Conservation (phyloP, 352 stramenopile species). For the Phytophthora kernoviae region DNA sequence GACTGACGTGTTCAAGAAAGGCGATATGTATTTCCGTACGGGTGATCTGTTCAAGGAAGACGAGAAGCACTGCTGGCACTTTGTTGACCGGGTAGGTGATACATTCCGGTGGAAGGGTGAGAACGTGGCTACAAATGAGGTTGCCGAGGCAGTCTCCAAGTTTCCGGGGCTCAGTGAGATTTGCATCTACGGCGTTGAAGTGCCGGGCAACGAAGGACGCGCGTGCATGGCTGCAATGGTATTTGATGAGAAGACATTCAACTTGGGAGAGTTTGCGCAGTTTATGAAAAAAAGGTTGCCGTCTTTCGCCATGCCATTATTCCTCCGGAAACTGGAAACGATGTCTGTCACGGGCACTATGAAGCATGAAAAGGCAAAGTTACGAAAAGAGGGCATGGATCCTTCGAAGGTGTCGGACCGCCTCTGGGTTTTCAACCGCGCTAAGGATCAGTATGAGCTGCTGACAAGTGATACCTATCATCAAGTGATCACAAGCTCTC, state of each 20-base stretch:
- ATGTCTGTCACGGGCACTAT: conserved; percentile 91
- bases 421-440: conserved; percentile 66
- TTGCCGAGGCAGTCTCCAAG: conserved; percentile 76
- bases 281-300: conserved; percentile 56
- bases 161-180: conserved; percentile 80
- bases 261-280: conserved; percentile 57
- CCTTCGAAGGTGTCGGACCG: conserved; percentile 57
- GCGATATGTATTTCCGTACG: conserved; percentile 91
- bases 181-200: conserved; percentile 78
- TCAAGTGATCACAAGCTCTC: conserved; percentile 52
- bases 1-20: conserved; percentile 75
- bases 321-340: conserved; percentile 73
- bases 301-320: conserved; percentile 84
- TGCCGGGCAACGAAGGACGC: conserved; percentile 78
- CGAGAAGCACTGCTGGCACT: conserved; percentile 80
- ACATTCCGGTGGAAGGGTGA: conserved; percentile 95
- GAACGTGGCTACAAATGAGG: conserved; percentile 92
- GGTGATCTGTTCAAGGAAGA: conserved; percentile 91
- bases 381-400: conserved; percentile 83
- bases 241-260: conserved; percentile 62
- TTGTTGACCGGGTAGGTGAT: conserved; percentile 91
- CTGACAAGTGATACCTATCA: conserved; percentile 69
- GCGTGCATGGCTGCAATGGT: conserved; percentile 88
- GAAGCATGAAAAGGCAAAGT: conserved; percentile 92
- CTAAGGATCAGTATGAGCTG: conserved; percentile 51